These are phyloP conservation scores for Penicillium sp. DNA, from an alignment of 2,329 filamentous ascomycete species.

Conservation along the genomic window DNA sequence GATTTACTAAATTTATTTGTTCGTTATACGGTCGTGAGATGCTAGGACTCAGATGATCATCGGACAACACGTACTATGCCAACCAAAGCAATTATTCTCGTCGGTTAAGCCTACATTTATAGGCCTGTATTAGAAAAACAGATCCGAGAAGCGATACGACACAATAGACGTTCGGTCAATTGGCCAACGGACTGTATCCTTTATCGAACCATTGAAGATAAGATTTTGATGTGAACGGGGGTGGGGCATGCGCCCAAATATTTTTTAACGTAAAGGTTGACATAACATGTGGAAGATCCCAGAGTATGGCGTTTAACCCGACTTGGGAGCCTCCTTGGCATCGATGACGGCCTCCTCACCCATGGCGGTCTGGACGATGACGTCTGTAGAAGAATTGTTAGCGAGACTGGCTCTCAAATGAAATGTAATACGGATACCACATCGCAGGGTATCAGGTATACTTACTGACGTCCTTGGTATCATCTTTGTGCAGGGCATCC, in stretches of 20 bases:
- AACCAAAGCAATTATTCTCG: constrained; percentile 36
- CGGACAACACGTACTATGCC: constrained; percentile 35
- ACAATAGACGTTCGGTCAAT: constrained; percentile 23
- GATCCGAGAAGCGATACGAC: constrained; percentile 15
- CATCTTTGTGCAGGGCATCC: constrained; percentile 71
- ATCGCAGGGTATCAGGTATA: constrained; percentile 26
- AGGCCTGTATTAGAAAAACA: constrained; percentile 27
- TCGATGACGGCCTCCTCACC: constrained; percentile 90
- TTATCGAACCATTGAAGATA: constrained; percentile 30
- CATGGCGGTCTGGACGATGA: constrained; percentile 94
- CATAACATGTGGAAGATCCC: constrained; percentile 28
- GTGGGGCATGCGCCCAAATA: constrained; percentile 17
- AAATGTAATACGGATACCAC: neutral
- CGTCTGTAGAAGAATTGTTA: constrained; percentile 56
- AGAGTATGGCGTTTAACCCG: constrained; percentile 22
- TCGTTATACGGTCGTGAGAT: constrained; percentile 42
- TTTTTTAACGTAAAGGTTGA: constrained; percentile 32
- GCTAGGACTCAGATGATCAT: constrained; percentile 35
- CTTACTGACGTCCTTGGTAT: constrained; percentile 95
- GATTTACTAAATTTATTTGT: constrained; percentile 26
- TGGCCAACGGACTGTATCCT: constrained; percentile 28
- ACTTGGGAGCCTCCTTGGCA: constrained; percentile 78
- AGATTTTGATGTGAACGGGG: constrained; percentile 19
- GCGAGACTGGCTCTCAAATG: neutral
- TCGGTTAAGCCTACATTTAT: constrained; percentile 36